These are phyloP conservation scores for Cystoisospora suis DNA, from an alignment of 169 alveolate genomes.

Conservation along the genomic window DNA sequence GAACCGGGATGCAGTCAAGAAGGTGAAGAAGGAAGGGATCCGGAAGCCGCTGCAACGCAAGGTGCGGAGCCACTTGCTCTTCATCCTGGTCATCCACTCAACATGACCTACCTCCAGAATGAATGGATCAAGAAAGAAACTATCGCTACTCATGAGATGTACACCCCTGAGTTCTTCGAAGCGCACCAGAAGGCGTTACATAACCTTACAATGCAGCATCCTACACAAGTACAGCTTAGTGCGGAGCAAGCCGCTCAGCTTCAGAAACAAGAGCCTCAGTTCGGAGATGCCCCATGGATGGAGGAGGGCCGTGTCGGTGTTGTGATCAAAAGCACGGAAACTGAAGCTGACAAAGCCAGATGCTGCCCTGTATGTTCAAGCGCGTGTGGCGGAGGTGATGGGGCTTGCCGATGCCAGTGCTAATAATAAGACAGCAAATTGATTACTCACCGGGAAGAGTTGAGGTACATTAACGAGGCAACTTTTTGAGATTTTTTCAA, in stretches of 20 bases:
- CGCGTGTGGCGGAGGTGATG: conserved; percentile 52
- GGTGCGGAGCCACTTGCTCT: conserved; percentile 75
- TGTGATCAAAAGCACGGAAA: neutral
- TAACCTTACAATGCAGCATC: conserved; percentile 73
- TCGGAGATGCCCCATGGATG: conserved; percentile 71
- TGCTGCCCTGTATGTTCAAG: conserved; percentile 54
- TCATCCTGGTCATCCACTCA: conserved; percentile 79
- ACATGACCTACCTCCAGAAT: conserved; percentile 78
- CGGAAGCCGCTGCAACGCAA: conserved; percentile 52
- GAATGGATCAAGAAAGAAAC: conserved; percentile 77
- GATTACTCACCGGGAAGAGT: no score
- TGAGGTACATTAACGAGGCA: no score
- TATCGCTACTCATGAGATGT: conserved; percentile 76
- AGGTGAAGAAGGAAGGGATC: conserved; percentile 54
- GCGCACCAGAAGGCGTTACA: conserved; percentile 77
- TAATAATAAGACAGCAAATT: neutral
- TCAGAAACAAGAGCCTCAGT: conserved; percentile 59
- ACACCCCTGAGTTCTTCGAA: conserved; percentile 79
- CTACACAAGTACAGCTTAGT: conserved; percentile 76
- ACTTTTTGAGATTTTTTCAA: no score
- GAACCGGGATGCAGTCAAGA: conserved; percentile 67
- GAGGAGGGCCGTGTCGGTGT: conserved; percentile 49
- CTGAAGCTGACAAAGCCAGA: neutral
- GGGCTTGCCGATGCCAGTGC: conserved; percentile 46
- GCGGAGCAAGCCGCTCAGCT: conserved; percentile 76